Evolutionary conservation across 1,284 basidiomycete genomes (phyloP).

Genomic region (Omphalotus olearius): DNA sequence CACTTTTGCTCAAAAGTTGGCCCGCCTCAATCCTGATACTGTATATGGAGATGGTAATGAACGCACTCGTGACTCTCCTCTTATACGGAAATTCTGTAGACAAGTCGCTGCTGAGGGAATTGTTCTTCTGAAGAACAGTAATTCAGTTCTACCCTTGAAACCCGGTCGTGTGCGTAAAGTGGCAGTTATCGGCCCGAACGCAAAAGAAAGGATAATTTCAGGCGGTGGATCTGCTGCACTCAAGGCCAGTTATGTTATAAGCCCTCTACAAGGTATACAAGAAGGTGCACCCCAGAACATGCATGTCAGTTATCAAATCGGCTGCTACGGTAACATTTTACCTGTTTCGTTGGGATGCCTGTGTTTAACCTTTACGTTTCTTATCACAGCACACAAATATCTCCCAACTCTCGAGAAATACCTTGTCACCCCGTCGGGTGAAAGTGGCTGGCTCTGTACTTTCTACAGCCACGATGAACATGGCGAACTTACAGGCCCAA

Average conservation of each 20-base stretch:
- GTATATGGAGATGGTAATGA: slow-evolving; percentile 66
- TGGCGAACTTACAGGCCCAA: slow-evolving; percentile 34
- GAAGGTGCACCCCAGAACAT: slow-evolving; percentile 41
- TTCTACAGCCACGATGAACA: slow-evolving; percentile 54
- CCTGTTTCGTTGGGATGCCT: neutral
- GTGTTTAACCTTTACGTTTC: neutral
- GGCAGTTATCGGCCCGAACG: slow-evolving; percentile 74
- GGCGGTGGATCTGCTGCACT: slow-evolving; percentile 76
- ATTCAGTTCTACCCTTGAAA: slow-evolving; percentile 50
- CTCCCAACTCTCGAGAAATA: slow-evolving; percentile 55
- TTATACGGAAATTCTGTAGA: slow-evolving; percentile 51
- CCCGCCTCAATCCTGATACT: slow-evolving; percentile 51
- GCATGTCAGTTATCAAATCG: slow-evolving; percentile 47
- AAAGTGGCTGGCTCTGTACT: slow-evolving; percentile 58
- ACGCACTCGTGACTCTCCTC: slow-evolving; percentile 51
- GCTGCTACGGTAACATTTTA: slow-evolving; percentile 50
- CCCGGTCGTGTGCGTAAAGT: slow-evolving; percentile 47
- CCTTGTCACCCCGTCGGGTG: slow-evolving; percentile 43
- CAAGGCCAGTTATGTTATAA: slow-evolving; percentile 65
- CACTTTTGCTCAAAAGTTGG: slow-evolving; percentile 55
- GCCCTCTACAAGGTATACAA: slow-evolving; percentile 57
- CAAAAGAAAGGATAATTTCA: slow-evolving; percentile 57
- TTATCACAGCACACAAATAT: slow-evolving; percentile 53
- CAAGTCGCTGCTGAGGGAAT: slow-evolving; percentile 60
- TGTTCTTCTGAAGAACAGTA: slow-evolving; percentile 70